Evolutionary conservation across 2,329 filamentous ascomycete species (phyloP), one percentile per base, ranked within the genome.

Genomic region (Aspergillus melleus): DNA sequence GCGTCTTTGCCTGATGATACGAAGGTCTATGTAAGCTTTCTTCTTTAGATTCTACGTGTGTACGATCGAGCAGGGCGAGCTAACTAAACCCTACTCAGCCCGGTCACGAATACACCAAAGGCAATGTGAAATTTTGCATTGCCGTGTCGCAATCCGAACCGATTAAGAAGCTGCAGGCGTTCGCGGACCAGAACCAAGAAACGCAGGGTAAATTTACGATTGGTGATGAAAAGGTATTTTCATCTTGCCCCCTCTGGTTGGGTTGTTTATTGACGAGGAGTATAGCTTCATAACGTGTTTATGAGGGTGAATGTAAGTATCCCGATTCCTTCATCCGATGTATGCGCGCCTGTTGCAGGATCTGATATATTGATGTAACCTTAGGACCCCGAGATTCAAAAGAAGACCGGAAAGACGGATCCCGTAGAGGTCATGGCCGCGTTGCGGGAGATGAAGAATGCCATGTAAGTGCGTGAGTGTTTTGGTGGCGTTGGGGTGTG

Each of bases 181-280:
- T 92, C 74, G 90, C 91, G 1, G 86, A 90, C 57, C 82, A 84
- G 61, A 94, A 97, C 76, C 82, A 88, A 77, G 86, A 97, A 79
- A 98, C 95, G 1, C 93, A 96, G 75, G 95, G 95, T 51, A 91
- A 92, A 72, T 98, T 96, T 69, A 99, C 94, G 0, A 98, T 99
- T 76, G 93, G 90, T 0, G 92, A 99, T 72, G 95, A 99, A 79
- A 98, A 98, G 88, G 91, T 91, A 76, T 58, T 77, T 68, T 44
- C 12, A 1, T 16, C 6, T 24, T 10, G n/a, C 22, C 24, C 2
- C 24, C 11, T 44, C 2, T 44, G 22, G 26, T 24, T 11, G 14
- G 4, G 20, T n/a, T 11, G 49, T 57, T 59, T 51, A 55, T 16
- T 42, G 16, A 16, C 6, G 36, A 26, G 10, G 26, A 19, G 2